These are phyloP conservation scores for Forsythia suspensa DNA, from an alignment of 257 asterid genomes.

Conservation along the genomic window DNA sequence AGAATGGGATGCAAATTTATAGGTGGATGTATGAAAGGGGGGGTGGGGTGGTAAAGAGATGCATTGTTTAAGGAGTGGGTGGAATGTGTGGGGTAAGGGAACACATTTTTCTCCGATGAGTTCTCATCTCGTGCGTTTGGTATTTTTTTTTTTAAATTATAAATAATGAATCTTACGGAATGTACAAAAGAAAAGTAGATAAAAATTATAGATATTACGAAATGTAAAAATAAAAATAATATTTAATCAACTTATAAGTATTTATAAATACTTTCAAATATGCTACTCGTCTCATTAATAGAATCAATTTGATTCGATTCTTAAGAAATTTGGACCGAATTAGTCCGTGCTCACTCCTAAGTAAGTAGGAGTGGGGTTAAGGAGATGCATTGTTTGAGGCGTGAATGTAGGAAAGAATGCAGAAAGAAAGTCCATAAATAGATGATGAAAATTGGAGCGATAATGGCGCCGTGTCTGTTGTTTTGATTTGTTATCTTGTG, in stretches of 20 bases:
- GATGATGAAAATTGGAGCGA: neutral
- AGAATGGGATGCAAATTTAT: neutral
- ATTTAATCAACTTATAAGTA: no score
- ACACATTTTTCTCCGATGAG: no score
- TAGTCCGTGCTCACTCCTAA: neutral
- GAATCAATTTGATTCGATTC: neutral
- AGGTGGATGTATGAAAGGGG: neutral
- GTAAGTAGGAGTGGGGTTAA: no score
- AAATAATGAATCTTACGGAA: no score
- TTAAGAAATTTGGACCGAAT: neutral
- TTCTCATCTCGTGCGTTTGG: no score
- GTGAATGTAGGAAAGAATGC: neutral
- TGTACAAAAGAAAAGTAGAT: no score
- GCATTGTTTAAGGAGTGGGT: neutral
- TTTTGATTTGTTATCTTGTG: neutral
- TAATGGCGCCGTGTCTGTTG: neutral
- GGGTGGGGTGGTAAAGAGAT: neutral
- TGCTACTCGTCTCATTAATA: no score
- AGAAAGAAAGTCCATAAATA: neutral
- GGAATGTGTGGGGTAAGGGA: neutral
- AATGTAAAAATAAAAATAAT: no score
- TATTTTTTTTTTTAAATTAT: no score
- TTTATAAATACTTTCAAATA: no score
- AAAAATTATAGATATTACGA: no score
- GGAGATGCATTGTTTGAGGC: neutral